Evolutionary conservation across 768 basidiomycete genomes (phyloP), one percentile per base, ranked within the genome.

Genomic region (Termitomyces sp.): DNA sequence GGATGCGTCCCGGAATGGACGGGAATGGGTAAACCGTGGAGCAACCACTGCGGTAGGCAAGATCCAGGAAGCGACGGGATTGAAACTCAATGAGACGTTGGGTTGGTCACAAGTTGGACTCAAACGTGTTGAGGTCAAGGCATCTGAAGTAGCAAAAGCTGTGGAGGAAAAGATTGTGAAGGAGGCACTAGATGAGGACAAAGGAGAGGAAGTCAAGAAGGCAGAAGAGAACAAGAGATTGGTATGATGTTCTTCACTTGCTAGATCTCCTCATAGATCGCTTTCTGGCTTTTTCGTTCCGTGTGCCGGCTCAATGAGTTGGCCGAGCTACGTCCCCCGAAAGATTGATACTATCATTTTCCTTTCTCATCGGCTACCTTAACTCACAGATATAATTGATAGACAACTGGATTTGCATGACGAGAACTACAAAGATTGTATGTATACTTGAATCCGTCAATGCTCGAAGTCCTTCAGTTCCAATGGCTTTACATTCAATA

Each of bases 41-140:
- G 78, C 83, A 1, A 70, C 75, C 56, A 67, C 65, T 7, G 72
- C 74, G 1, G 77, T 87, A 42, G 78, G 78, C 17, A 77, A 73
- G 55, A 70, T 89, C 14, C 87, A 93, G 73, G 77, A 82, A 54
- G 65, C 71, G 31, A 92, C 91, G 1, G 92, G 93, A 0, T 66
- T 95, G 66, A 89, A 85, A 71, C 63, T 94, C 45, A 73, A 75
- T 38, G 84, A 85, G 68, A 79, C 76, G 7, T 65, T 87, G 15
- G 82, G 81, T 14, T 75, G 74, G 76, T 64, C 72, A 2, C 60
- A 64, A 53, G 55, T 49, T 41, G 19, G 51, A 62, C 9, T 61
- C 26, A 47, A 61, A 30, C 50, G 38, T 19, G 63, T 62, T 9
- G 66, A 68, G 58, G 58, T 17, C 11, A 67, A 61, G 41, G 67